Conservation (phyloP, 2,329 filamentous ascomycete species). For the Conoideocrella luteorostrata region DNA sequence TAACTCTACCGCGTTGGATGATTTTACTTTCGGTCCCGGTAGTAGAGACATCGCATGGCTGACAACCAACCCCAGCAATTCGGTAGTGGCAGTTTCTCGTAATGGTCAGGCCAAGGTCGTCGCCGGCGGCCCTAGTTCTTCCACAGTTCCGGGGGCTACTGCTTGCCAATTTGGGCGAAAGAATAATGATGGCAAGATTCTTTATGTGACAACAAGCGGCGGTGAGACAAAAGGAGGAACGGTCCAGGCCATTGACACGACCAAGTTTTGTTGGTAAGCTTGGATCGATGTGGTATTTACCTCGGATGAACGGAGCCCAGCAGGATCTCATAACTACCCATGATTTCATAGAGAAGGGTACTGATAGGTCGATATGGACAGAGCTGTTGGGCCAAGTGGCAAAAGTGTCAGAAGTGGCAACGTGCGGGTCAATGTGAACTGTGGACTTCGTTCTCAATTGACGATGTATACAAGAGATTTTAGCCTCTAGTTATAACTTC, state of each 20-base stretch:
- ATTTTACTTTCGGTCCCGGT: conserved; percentile 13
- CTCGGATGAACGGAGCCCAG: too few relatives aligned
- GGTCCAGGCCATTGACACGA: conserved; percentile 4
- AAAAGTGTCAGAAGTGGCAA: too few relatives aligned
- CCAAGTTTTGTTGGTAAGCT: conserved; percentile 22
- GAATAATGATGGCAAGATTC: background rate
- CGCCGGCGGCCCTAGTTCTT: background rate
- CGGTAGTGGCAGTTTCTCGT: conserved; percentile 7
- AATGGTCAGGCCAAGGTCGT: background rate
- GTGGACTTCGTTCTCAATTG: too few relatives aligned
- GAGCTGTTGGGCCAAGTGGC: too few relatives aligned
- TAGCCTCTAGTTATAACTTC: too few relatives aligned
- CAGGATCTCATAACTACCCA: too few relatives aligned
- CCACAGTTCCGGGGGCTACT: background rate
- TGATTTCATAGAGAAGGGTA: too few relatives aligned
- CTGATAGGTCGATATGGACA: too few relatives aligned
- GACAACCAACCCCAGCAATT: conserved; percentile 12
- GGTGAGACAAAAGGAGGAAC: background rate
- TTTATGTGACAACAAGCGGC: conserved; percentile 6
- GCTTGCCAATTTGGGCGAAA: conserved; percentile 6
- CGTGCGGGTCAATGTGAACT: too few relatives aligned
- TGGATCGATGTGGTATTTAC: too few relatives aligned
- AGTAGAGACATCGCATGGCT: conserved; percentile 10
- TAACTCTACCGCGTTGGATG: conserved; percentile 12
- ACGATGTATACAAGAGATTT: too few relatives aligned